Percentiles rank a stretch among this genome's conserved stretches.
phyloP scores from a whole-genome alignment of 352 stramenopile species.

The Phytophthora quininea region DNA sequence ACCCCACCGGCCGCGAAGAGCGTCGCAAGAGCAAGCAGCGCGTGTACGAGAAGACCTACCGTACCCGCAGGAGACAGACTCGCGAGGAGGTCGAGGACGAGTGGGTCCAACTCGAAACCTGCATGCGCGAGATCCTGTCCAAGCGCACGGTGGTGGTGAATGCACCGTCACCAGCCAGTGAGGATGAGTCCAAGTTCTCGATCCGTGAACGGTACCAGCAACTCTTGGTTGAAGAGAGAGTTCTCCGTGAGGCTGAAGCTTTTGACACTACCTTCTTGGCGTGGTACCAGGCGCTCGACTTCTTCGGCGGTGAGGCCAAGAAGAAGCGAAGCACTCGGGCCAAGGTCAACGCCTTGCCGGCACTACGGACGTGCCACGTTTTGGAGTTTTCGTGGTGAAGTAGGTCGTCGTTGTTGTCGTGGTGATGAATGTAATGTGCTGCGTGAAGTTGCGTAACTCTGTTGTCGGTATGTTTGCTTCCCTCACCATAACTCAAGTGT shows the following conservation, averaged over 20 bases:
- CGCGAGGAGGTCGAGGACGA: slow-evolving; percentile 18
- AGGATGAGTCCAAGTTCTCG: slow-evolving; percentile 6
- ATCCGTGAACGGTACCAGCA: slow-evolving; percentile 25
- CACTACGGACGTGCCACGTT: slow-evolving; percentile 22
- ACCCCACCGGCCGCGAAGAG: slow-evolving; percentile 19
- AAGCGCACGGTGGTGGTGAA: slow-evolving; percentile 27
- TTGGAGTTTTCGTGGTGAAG: slow-evolving; percentile 41
- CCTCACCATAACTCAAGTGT: too few species aligned
- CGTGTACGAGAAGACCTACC: slow-evolving; percentile 43
- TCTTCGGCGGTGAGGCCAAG: slow-evolving; percentile 27
- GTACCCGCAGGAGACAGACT: slow-evolving; percentile 21
- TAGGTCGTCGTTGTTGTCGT: too few species aligned
- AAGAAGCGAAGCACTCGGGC: slow-evolving; percentile 25
- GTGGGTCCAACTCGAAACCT: slow-evolving; percentile 30
- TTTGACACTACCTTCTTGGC: slow-evolving; percentile 22
- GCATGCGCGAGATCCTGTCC: slow-evolving; percentile 24
- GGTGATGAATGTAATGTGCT: too few species aligned
- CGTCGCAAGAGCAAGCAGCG: slow-evolving; percentile 44
- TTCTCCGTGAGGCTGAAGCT: slow-evolving; percentile 16
- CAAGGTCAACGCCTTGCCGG: slow-evolving; percentile 37
- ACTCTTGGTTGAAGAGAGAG: slow-evolving; percentile 32
- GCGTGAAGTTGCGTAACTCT: too few species aligned
- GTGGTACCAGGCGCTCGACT: slow-evolving; percentile 13
- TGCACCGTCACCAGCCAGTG: not conserved
- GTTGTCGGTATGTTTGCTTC: too few species aligned